Conservation (phyloP, 1,284 basidiomycete genomes). For the Melampsora americana region DNA sequence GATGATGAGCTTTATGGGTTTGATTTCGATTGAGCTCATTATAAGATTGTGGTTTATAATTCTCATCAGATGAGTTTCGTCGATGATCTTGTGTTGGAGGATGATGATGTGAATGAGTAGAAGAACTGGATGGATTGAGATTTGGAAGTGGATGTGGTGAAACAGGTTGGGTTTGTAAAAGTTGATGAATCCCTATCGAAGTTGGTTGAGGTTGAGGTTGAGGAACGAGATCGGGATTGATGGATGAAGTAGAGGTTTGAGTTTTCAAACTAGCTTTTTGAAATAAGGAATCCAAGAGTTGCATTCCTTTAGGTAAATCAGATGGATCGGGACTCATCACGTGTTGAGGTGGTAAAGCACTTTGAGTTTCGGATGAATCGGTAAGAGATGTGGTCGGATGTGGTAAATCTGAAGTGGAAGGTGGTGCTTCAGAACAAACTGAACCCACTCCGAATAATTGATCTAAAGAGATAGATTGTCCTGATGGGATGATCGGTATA, state of each 20-base stretch:
- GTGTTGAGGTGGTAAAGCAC: neutral
- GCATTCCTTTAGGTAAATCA: constrained; percentile 38
- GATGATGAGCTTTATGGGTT: neutral
- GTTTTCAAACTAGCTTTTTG: constrained; percentile 28
- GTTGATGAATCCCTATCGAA: constrained; percentile 21
- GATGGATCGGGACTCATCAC: constrained; percentile 37
- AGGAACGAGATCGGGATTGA: too few species aligned
- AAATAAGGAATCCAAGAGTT: constrained; percentile 31
- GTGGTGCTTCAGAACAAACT: constrained; percentile 30
- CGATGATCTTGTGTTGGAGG: neutral
- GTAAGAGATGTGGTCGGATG: constrained; percentile 10
- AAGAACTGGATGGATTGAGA: neutral
- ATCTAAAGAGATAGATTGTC: constrained; percentile 35
- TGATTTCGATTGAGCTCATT: neutral
- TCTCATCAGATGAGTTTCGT: constrained; percentile 6
- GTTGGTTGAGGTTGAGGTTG: too few species aligned
- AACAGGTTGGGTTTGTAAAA: neutral
- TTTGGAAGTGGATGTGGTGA: constrained; percentile 6
- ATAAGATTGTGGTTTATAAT: constrained; percentile 24
- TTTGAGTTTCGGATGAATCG: constrained; percentile 14
- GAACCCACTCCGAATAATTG: constrained; percentile 33
- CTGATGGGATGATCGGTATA: constrained; percentile 25
- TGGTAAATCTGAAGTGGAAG: constrained; percentile 15
- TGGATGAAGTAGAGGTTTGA: constrained; percentile 7
- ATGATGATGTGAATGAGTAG: neutral